Evolutionary conservation across 2,329 filamentous ascomycete species (phyloP).

Genomic region (Botryosphaeria dothidea): DNA sequence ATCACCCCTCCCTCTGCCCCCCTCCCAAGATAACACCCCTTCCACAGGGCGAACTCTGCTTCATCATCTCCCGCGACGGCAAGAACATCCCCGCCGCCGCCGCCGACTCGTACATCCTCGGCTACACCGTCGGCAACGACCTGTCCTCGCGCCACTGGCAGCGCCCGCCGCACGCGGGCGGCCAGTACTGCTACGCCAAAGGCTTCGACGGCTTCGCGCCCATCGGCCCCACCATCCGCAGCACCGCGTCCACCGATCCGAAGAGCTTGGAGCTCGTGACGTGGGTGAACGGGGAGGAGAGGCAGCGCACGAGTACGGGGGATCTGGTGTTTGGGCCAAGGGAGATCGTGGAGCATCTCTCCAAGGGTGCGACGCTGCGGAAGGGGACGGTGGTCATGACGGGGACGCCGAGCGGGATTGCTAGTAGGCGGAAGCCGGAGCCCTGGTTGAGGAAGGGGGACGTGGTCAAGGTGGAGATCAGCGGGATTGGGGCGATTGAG

Average conservation of each 20-base stretch:
- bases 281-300: slow-evolving; percentile 46
- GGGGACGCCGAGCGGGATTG: slow-evolving; percentile 48
- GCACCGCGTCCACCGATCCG: slow-evolving; percentile 33
- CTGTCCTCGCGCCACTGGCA: slow-evolving; percentile 61
- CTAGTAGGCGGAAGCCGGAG: slow-evolving; percentile 28
- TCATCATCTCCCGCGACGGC: slow-evolving; percentile 34
- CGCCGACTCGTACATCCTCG: slow-evolving; percentile 61
- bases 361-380: slow-evolving; percentile 48
- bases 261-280: slow-evolving; percentile 38
- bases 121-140: slow-evolving; percentile 66
- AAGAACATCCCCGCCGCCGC: slow-evolving; percentile 51
- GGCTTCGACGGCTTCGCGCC: slow-evolving; percentile 48
- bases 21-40: not conserved
- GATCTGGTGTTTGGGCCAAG: slow-evolving; percentile 51
- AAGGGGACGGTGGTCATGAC: slow-evolving; percentile 53
- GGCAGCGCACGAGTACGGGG: slow-evolving; percentile 44
- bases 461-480: not conserved
- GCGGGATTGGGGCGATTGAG: not conserved
- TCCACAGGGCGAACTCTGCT: slow-evolving; percentile 33
- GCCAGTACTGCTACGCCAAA: slow-evolving; percentile 45
- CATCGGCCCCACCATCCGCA: slow-evolving; percentile 42
- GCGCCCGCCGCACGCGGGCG: slow-evolving; percentile 33
- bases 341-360: slow-evolving; percentile 47
- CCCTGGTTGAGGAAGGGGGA: not conserved
- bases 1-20: not conserved